Evolutionary conservation across 192 early-diverging fungal genomes (phyloP).

Genomic region (Entomortierella beljakovae): DNA sequence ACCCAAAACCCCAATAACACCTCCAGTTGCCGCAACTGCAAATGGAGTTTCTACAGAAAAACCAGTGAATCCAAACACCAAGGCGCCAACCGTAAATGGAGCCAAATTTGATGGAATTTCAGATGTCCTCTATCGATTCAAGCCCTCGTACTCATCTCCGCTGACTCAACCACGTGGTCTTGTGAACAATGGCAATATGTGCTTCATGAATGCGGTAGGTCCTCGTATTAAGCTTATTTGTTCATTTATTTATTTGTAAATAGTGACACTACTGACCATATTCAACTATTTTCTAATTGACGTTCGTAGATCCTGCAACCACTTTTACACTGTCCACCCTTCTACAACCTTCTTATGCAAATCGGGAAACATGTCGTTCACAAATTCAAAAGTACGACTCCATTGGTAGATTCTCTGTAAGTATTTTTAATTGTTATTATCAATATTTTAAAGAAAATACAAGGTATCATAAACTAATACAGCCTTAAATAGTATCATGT

Average conservation of each 20-base stretch:
- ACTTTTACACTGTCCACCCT: conserved; percentile 90
- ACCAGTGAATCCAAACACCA: neutral
- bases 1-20: conserved; percentile 22
- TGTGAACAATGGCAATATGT: conserved; percentile 97
- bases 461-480: neutral
- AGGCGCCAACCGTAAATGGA: conserved; percentile 16
- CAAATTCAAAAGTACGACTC: conserved; percentile 81
- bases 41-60: conserved; percentile 33
- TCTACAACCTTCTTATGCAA: conserved; percentile 86
- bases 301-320: conserved; percentile 81
- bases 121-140: conserved; percentile 58
- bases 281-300: neutral
- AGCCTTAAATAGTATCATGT: conserved; percentile 60
- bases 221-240: neutral
- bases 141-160: conserved; percentile 51
- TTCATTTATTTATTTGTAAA: neutral
- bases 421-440: no score
- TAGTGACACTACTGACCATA: neutral
- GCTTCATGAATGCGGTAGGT: conserved; percentile 96
- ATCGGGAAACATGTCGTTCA: conserved; percentile 74
- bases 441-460: no score
- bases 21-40: conserved; percentile 17
- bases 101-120: conserved; percentile 47
- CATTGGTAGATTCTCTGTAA: conserved; percentile 89
- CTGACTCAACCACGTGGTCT: conserved; percentile 88